A percentile compares a stretch with the other conserved stretches of the same genome.
Conservation (phyloP, 176 grass and related monocot species). For the Melocanna baccifera region DNA sequence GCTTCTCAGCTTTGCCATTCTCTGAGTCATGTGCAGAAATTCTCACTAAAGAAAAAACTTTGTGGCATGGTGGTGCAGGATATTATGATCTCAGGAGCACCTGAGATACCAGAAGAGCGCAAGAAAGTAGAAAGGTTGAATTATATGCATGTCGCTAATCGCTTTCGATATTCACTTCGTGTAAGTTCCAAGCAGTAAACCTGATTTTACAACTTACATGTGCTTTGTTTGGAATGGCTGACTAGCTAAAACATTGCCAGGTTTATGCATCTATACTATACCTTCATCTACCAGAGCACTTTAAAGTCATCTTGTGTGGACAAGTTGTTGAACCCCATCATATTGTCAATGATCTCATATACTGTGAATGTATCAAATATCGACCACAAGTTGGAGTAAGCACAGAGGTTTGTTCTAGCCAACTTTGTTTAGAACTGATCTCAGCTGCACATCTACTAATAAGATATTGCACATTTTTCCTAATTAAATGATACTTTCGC, state of each 20-base stretch:
- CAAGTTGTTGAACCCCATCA: conserved; percentile 49
- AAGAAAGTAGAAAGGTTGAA: conserved; percentile 14
- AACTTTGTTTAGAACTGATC: conserved; percentile 4
- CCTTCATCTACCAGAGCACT: conserved; percentile 48
- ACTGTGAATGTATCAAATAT: conserved; percentile 64
- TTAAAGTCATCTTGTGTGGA: conserved; percentile 63
- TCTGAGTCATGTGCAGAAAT: no score
- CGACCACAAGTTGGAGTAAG: conserved; percentile 49
- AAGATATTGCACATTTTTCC: background rate
- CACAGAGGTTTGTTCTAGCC: conserved; percentile 45
- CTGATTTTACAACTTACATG: conserved; percentile 15
- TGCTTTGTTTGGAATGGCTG: conserved; percentile 1
- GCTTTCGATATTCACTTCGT: conserved; percentile 53
- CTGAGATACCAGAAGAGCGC: background rate
- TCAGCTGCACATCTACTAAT: background rate
- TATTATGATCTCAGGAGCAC: conserved; percentile 46
- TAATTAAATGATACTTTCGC: background rate
- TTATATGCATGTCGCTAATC: conserved; percentile 66
- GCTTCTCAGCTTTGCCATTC: no score
- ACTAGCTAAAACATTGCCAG: conserved; percentile 41
- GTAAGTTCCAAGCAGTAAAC: conserved; percentile 37
- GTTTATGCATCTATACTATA: conserved; percentile 74
- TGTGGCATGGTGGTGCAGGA: conserved; percentile 27
- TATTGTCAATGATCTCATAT: conserved; percentile 54
- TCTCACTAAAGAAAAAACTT: no score